Conservation (phyloP, 2,329 filamentous ascomycete species). For the Epichloe brachyelytri region DNA sequence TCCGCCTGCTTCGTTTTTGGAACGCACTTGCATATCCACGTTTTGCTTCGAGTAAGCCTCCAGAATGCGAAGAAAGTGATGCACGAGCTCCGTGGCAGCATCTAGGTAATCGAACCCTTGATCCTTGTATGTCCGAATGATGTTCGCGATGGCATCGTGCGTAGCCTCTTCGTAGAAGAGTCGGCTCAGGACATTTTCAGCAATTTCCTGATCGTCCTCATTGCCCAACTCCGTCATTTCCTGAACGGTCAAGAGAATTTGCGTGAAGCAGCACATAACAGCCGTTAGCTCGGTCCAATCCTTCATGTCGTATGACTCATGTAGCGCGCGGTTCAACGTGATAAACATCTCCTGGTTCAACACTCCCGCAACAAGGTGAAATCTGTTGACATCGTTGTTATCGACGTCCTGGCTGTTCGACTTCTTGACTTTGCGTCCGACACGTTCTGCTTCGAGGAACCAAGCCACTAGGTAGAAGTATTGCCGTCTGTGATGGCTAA, state of each 20-base stretch:
- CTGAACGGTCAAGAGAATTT: constrained; percentile 83
- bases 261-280: constrained; percentile 86
- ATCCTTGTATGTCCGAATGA: constrained; percentile 78
- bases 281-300: constrained; percentile 78
- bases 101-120: constrained; percentile 92
- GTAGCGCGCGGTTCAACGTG: constrained; percentile 71
- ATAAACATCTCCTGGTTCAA: constrained; percentile 94
- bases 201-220: constrained; percentile 95
- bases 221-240: constrained; percentile 75
- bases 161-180: constrained; percentile 98
- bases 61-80: constrained; percentile 83
- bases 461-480: constrained; percentile 88
- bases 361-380: constrained; percentile 76
- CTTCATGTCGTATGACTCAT: constrained; percentile 66
- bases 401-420: constrained; percentile 28
- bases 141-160: constrained; percentile 72
- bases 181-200: constrained; percentile 88
- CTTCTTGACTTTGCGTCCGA: constrained; percentile 50
- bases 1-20: constrained; percentile 63
- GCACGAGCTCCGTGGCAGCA: constrained; percentile 76
- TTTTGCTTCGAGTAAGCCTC: constrained; percentile 94
- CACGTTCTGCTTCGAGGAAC: constrained; percentile 80
- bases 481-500: constrained; percentile 65
- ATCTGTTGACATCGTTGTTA: constrained; percentile 54
- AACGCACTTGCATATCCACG: constrained; percentile 82